A percentile compares a stretch with the other conserved stretches of the same genome.
These are phyloP conservation scores for Aureobasidium pullulans DNA, from an alignment of 2,329 filamentous ascomycete species.

Conservation along the genomic window DNA sequence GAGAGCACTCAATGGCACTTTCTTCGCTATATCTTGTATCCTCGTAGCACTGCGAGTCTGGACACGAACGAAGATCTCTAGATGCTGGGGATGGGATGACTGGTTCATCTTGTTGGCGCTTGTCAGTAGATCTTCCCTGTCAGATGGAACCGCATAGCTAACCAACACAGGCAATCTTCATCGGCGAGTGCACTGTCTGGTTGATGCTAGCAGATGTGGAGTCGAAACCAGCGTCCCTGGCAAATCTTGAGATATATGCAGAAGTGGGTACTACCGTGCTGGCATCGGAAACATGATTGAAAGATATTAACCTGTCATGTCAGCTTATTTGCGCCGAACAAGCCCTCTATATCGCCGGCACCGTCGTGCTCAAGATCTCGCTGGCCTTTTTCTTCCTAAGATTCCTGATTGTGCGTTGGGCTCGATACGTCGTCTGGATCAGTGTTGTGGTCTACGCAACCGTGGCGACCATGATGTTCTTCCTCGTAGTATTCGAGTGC, in stretches of 20 bases:
- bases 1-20: conserved; percentile 18
- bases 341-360: conserved; percentile 32
- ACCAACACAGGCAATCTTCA: conserved; percentile 12
- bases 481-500: conserved; percentile 26
- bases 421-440: conserved; percentile 24
- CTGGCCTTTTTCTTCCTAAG: conserved; percentile 39
- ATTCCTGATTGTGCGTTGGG: conserved; percentile 32
- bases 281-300: background rate
- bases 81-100: conserved; percentile 38
- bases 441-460: conserved; percentile 28
- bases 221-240: background rate
- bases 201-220: conserved; percentile 1
- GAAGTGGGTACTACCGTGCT: background rate
- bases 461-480: conserved; percentile 24
- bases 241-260: background rate
- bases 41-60: conserved; percentile 32
- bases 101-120: conserved; percentile 32
- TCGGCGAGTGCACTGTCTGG: conserved; percentile 3
- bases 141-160: no score
- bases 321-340: conserved; percentile 27
- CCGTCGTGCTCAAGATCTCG: conserved; percentile 38
- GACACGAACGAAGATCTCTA: conserved; percentile 31
- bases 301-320: background rate
- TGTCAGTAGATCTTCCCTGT: no score
- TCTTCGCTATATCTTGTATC: conserved; percentile 31